Base-by-base conservation (phyloP, 805 yeast species). In the Metschnikowia orientalis region DNA sequence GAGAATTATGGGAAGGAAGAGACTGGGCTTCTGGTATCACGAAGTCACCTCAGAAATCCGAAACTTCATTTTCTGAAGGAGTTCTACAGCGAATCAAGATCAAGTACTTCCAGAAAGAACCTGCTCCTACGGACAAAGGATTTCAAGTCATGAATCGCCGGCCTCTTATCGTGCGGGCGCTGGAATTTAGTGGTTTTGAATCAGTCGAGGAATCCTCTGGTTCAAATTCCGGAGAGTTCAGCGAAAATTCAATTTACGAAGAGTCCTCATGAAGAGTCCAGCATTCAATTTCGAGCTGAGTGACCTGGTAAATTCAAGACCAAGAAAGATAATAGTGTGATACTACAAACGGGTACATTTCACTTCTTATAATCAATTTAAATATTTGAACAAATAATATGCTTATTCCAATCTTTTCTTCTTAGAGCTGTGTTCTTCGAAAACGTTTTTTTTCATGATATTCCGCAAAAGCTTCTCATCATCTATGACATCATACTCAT, bases 401-500 rank as follows among this genome's bases (percentile, higher is more conserved):
- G n/a, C n/a, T 15, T 50, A 56, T 19, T 55, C 56, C 14, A 34
- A 31, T 3, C 31, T 34, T 13, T 42, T 49, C 11, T 43, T 48
- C 6, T 48, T 51, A 6, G 41, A 19, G 25, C 34, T 30, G 13
- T 34, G 26, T 11, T 35, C 47, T 17, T 35, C 47, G 25, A 42
- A 37, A 5, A 42, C 26, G 25, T 54, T 51, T 42, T 79, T 68
- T 50, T 81, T 82, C 38, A 75, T 40, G 16, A 81, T 69, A 47
- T 78, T 79, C 34, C 75, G 67, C 28, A 78, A 53, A 26, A 81
- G 51, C 51, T 78, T 80, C 2, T 64, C 73, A 56, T 81, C 88
- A 5, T 71, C 74, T 20, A 82, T 71, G 18, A 71, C 39, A 32
- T 56, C 58, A 42, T 63, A 73, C 13, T 47, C 50, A 5, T 51